Conservation (phyloP, 2,329 filamentous ascomycete species). For the Penicillium sp. region DNA sequence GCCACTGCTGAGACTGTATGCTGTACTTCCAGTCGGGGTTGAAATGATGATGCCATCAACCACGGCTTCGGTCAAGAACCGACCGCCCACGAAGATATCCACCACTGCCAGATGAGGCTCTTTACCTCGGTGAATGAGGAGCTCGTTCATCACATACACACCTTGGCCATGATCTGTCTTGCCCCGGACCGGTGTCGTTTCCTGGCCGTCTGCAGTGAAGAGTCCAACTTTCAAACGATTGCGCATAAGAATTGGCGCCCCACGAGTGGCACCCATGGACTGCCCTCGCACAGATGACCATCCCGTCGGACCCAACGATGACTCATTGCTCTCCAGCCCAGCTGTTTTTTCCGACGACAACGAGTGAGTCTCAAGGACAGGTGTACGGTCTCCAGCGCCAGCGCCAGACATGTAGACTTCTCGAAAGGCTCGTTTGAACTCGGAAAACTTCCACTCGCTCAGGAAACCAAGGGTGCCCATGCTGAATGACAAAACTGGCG, state of each 20-base stretch:
- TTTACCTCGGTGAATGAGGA: slow-evolving; percentile 87
- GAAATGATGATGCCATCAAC: slow-evolving; percentile 94
- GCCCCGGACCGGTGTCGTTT: slow-evolving; percentile 41
- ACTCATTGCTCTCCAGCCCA: slow-evolving; percentile 35
- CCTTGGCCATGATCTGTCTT: slow-evolving; percentile 44
- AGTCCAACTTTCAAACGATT: slow-evolving; percentile 86
- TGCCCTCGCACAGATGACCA: slow-evolving; percentile 81
- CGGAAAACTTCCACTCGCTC: slow-evolving; percentile 92
- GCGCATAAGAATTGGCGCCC: slow-evolving; percentile 80
- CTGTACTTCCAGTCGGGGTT: slow-evolving; percentile 92
- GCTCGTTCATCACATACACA: slow-evolving; percentile 85
- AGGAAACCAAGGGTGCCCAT: slow-evolving; percentile 96
- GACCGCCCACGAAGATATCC: slow-evolving; percentile 84
- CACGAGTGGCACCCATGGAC: slow-evolving; percentile 73
- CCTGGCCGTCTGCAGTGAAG: slow-evolving; percentile 72
- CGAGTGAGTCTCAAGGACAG: slow-evolving; percentile 49
- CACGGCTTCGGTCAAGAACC: slow-evolving; percentile 89
- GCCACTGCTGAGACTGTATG: slow-evolving; percentile 90
- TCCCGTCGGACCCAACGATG: slow-evolving; percentile 48
- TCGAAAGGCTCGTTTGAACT: slow-evolving; percentile 88
- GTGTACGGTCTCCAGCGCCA: slow-evolving; percentile 51
- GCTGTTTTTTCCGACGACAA: slow-evolving; percentile 1
- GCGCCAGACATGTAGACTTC: slow-evolving; percentile 87
- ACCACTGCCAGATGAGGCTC: slow-evolving; percentile 90
- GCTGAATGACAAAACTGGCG: slow-evolving; percentile 90